These are phyloP conservation scores for Novymonas esmeraldas DNA, from an alignment of 208 protist genomes.

Conservation along the genomic window DNA sequence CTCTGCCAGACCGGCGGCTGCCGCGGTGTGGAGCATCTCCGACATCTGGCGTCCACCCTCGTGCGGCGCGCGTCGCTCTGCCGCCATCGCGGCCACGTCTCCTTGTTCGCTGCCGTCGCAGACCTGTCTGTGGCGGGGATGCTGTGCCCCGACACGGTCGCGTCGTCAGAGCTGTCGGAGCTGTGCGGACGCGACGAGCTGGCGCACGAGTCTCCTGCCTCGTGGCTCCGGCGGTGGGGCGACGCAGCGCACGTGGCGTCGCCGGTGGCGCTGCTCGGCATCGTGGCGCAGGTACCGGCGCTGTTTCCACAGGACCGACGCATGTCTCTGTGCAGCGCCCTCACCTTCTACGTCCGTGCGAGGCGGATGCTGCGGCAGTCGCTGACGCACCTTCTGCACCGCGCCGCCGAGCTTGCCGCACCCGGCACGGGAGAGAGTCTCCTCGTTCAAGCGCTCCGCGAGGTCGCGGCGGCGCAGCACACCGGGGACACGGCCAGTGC, in stretches of 20 bases:
- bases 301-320: conserved; percentile 23
- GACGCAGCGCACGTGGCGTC: conserved; percentile 21
- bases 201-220: conserved; percentile 3
- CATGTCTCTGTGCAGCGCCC: conserved; percentile 18
- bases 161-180: conserved; percentile 5
- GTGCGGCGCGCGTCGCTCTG: conserved; percentile 28
- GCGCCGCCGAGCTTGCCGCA: conserved; percentile 18
- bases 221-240: conserved; percentile 26
- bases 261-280: conserved; percentile 20
- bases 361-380: conserved; percentile 19
- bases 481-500: not conserved
- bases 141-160: conserved; percentile 13
- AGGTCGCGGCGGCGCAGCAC: conserved; percentile 12
- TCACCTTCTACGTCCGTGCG: conserved; percentile 21
- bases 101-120: conserved; percentile 19
- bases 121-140: conserved; percentile 25
- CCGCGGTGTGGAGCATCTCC: conserved; percentile 25
- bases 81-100: conserved; percentile 28
- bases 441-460: conserved; percentile 25
- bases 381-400: conserved; percentile 23
- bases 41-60: conserved; percentile 23
- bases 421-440: conserved; percentile 26
- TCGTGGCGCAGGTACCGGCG: conserved; percentile 16
- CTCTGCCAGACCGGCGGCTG: conserved; percentile 38
- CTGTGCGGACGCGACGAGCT: conserved; percentile 21